Evolutionary conservation across 2,329 filamentous ascomycete genomes (phyloP).

Genomic region (Scedosporium minutisporum): DNA sequence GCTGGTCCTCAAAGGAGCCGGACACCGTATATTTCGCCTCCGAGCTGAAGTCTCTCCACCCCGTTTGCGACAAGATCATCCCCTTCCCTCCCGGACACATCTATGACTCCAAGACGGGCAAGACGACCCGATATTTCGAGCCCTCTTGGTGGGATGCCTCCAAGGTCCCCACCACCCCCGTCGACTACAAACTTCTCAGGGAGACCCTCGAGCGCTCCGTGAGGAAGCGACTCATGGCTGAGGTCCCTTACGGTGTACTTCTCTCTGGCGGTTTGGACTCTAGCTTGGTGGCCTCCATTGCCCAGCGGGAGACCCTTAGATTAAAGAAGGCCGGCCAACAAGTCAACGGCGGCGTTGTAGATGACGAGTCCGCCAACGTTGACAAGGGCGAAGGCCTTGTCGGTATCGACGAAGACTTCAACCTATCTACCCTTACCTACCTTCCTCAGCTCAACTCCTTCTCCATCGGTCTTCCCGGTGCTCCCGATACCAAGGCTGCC

Average conservation of each 20-base stretch:
- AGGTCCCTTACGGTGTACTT: constrained; percentile 94
- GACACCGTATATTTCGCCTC: constrained; percentile 91
- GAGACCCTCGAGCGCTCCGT: constrained; percentile 82
- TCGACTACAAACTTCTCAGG: constrained; percentile 76
- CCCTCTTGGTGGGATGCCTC: constrained; percentile 84
- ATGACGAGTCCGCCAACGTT: constrained; percentile 31
- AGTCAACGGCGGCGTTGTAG: constrained; percentile 32
- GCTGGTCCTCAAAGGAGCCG: constrained; percentile 74
- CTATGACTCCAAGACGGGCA: constrained; percentile 86
- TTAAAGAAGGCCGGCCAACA: constrained; percentile 56
- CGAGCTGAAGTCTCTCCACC: constrained; percentile 86
- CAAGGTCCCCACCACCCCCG: constrained; percentile 66
- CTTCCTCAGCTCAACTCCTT: constrained; percentile 96
- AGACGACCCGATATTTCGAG: constrained; percentile 79
- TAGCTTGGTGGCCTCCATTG: constrained; percentile 87
- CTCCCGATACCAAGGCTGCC: constrained; percentile 86
- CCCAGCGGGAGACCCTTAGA: constrained; percentile 80
- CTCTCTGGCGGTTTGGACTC: constrained; percentile 94
- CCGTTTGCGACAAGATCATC: constrained; percentile 91
- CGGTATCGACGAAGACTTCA: constrained; percentile 87
- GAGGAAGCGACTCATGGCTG: constrained; percentile 94
- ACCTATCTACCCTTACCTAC: constrained; percentile 80
- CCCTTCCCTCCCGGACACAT: constrained; percentile 92
- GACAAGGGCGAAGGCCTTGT: constrained; percentile 66
- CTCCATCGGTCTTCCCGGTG: constrained; percentile 89